A percentile compares a stretch with the other conserved stretches of the same genome.
These are phyloP conservation scores for Ziziphus jujuba DNA, from an alignment of 306 rosid species.

Conservation along the genomic window DNA sequence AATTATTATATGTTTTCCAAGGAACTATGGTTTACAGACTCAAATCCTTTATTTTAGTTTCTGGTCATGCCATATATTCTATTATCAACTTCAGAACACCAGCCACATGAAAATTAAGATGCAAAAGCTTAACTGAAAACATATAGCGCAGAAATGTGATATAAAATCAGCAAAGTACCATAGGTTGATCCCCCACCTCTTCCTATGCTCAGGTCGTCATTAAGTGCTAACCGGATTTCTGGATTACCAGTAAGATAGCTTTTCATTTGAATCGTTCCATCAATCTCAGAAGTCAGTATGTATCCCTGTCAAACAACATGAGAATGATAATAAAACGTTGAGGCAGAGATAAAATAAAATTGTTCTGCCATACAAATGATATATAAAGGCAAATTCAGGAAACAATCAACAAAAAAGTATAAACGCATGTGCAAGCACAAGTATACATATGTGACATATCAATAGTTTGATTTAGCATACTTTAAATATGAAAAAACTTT, in stretches of 20 bases:
- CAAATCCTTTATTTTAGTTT: slow-evolving; percentile 9
- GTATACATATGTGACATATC: no score
- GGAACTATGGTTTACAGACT: slow-evolving; percentile 10
- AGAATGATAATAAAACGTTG: slow-evolving; percentile 3
- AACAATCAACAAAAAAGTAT: not conserved
- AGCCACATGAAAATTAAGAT: slow-evolving; percentile 6
- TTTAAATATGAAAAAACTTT: no score
- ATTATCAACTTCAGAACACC: slow-evolving; percentile 15
- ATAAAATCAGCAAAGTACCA: slow-evolving; percentile 37
- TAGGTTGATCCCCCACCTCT: slow-evolving; percentile 49
- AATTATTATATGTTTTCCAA: slow-evolving; percentile 8
- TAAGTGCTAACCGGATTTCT: slow-evolving; percentile 81
- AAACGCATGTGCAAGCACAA: no score
- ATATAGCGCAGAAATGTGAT: not conserved
- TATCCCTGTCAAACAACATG: slow-evolving; percentile 64
- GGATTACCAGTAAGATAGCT: slow-evolving; percentile 89
- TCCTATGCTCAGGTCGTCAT: slow-evolving; percentile 82
- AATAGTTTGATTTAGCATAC: no score
- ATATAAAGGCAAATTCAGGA: not conserved
- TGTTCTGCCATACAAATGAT: not conserved
- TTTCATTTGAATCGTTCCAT: slow-evolving; percentile 93
- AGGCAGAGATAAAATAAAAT: not conserved
- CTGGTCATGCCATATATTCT: not conserved
- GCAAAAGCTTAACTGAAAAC: slow-evolving; percentile 2
- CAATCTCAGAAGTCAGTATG: slow-evolving; percentile 86